These are phyloP conservation scores for Botrytis squamosa DNA, from an alignment of 2,329 filamentous ascomycete species.

Conservation along the genomic window DNA sequence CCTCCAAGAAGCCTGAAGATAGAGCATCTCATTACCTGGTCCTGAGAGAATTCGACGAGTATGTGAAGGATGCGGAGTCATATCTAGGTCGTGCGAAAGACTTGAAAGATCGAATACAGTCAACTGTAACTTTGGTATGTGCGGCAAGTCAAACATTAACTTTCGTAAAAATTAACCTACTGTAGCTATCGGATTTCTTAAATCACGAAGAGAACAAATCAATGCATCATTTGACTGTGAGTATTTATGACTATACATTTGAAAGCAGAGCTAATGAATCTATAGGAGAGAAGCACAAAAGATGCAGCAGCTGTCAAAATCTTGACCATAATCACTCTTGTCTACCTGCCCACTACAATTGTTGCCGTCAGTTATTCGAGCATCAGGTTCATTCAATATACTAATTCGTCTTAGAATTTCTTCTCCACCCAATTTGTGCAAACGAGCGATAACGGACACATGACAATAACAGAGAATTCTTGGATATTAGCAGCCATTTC, in stretches of 20 bases:
- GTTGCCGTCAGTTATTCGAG: slow-evolving; percentile 26
- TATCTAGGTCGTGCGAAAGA: slow-evolving; percentile 22
- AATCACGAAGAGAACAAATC: slow-evolving; percentile 26
- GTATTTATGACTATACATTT: neutral
- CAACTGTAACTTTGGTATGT: slow-evolving; percentile 28
- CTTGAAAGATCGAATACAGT: slow-evolving; percentile 23
- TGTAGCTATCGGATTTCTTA: neutral
- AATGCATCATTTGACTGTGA: slow-evolving; percentile 29
- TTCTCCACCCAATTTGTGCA: slow-evolving; percentile 33
- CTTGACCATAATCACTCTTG: slow-evolving; percentile 32
- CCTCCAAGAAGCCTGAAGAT: too few species aligned
- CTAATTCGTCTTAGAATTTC: slow-evolving; percentile 25
- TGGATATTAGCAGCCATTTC: slow-evolving; percentile 32
- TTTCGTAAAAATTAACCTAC: slow-evolving; percentile 1
- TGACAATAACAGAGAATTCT: slow-evolving; percentile 23
- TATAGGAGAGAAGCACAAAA: slow-evolving; percentile 29
- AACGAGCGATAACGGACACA: slow-evolving; percentile 21
- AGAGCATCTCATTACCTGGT: slow-evolving; percentile 9
- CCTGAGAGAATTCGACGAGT: slow-evolving; percentile 26
- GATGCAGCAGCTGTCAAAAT: slow-evolving; percentile 35
- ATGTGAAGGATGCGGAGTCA: slow-evolving; percentile 25
- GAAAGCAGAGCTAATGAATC: neutral
- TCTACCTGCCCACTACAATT: slow-evolving; percentile 32
- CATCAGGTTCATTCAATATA: neutral
- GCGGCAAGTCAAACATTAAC: neutral